Evolutionary conservation across 2,329 filamentous ascomycete species (phyloP).

Genomic region (Herpotrichia juniperi): DNA sequence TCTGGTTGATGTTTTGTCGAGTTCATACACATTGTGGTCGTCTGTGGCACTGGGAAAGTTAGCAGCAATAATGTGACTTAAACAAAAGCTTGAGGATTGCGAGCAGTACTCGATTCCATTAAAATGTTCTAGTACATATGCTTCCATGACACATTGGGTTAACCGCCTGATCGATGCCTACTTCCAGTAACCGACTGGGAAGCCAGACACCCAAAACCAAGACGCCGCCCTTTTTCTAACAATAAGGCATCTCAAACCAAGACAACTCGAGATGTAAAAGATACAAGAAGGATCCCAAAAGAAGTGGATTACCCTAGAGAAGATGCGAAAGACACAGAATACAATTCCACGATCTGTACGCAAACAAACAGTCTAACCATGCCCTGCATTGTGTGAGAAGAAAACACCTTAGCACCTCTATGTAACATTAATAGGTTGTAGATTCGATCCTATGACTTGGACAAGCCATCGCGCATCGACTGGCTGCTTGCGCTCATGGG

Average conservation of each 20-base stretch:
- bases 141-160: constrained; percentile 8
- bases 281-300: constrained; percentile 22
- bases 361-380: not conserved
- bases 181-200: not conserved
- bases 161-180: not conserved
- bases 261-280: constrained; percentile 19
- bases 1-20: not conserved
- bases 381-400: constrained; percentile 1
- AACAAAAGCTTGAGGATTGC: not conserved
- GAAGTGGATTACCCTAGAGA: constrained; percentile 20
- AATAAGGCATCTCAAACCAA: constrained; percentile 21
- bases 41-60: too few species aligned
- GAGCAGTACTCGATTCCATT: constrained; percentile 10
- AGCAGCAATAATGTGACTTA: not conserved
- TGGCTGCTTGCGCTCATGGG: constrained; percentile 88
- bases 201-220: constrained; percentile 1
- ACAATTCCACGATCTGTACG: constrained; percentile 7
- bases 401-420: constrained; percentile 5
- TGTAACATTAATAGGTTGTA: constrained; percentile 8
- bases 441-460: constrained; percentile 54
- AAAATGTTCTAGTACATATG: constrained; percentile 10
- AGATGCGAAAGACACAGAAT: constrained; percentile 10
- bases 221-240: constrained; percentile 26
- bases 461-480: constrained; percentile 82
- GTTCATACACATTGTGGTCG: too few species aligned